These are phyloP conservation scores for Dendrostoma leiphaemia DNA, from an alignment of 2,329 filamentous ascomycete genomes.

Conservation along the genomic window DNA sequence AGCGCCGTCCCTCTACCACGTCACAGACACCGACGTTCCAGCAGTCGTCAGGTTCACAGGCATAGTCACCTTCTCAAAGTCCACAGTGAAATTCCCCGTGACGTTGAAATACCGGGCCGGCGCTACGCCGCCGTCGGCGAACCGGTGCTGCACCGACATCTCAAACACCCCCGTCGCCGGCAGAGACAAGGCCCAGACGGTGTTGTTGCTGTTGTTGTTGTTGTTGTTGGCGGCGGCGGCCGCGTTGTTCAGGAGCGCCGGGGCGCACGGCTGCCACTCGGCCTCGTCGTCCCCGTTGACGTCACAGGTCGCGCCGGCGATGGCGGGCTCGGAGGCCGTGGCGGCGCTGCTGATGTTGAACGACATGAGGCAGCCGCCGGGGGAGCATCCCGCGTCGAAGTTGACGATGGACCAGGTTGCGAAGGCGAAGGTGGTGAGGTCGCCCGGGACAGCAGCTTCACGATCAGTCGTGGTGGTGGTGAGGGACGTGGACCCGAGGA, in stretches of 20 bases:
- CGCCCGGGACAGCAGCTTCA: neutral
- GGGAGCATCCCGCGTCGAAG: neutral
- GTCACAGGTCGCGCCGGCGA: neutral
- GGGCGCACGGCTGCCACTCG: neutral
- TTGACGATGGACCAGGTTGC: neutral
- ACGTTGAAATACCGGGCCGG: neutral
- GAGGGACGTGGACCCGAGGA: neutral
- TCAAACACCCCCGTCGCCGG: neutral
- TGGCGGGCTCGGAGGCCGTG: neutral
- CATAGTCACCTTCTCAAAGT: neutral
- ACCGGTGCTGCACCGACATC: neutral
- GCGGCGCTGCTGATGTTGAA: neutral
- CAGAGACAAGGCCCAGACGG: neutral
- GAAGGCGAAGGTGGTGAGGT: neutral
- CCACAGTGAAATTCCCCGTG: neutral
- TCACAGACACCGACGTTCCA: neutral
- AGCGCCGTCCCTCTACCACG: neutral
- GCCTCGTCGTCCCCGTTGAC: neutral
- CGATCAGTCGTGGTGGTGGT: neutral
- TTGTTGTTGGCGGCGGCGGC: no score
- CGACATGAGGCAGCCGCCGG: neutral
- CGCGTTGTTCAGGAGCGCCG: no score
- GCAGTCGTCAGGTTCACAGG: neutral
- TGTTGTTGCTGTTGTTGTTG: no score
- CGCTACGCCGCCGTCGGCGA: neutral